Evolutionary conservation across 768 basidiomycete species (phyloP).

Genomic region (Russula dissimulans): DNA sequence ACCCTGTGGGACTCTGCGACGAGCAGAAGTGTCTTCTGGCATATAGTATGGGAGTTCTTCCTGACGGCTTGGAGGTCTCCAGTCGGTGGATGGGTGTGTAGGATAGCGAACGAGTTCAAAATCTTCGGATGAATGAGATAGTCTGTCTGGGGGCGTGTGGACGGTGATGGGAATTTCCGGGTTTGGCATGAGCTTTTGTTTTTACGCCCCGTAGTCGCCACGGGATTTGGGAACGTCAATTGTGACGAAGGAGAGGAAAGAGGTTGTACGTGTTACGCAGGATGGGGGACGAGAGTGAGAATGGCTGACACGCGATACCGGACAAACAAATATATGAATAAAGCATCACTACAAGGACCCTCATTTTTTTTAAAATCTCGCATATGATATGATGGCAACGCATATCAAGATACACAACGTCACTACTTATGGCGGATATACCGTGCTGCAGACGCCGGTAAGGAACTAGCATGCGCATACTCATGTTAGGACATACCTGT

Average conservation of each 20-base stretch:
- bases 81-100: slow-evolving; percentile 26
- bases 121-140: slow-evolving; percentile 49
- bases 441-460: slow-evolving; percentile 27
- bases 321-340: not conserved
- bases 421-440: slow-evolving; percentile 38
- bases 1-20: slow-evolving; percentile 35
- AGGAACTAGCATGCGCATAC: slow-evolving; percentile 1
- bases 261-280: not conserved
- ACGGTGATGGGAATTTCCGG: slow-evolving; percentile 64
- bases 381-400: slow-evolving; percentile 7
- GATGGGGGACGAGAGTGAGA: not conserved
- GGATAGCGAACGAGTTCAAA: slow-evolving; percentile 67
- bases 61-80: slow-evolving; percentile 24
- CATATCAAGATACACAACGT: slow-evolving; percentile 13
- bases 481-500: slow-evolving; percentile 41
- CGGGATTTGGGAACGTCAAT: not conserved
- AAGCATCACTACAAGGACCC: too few relatives aligned
- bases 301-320: not conserved
- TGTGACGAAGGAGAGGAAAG: not conserved
- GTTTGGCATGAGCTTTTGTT: slow-evolving; percentile 44
- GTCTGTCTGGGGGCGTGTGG: slow-evolving; percentile 44
- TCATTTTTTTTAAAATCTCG: too few relatives aligned
- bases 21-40: slow-evolving; percentile 38
- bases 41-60: slow-evolving; percentile 45
- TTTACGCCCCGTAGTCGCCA: not conserved